Base-by-base conservation (phyloP, 352 stramenopile species). In the Blastocystis sp. region DNA sequence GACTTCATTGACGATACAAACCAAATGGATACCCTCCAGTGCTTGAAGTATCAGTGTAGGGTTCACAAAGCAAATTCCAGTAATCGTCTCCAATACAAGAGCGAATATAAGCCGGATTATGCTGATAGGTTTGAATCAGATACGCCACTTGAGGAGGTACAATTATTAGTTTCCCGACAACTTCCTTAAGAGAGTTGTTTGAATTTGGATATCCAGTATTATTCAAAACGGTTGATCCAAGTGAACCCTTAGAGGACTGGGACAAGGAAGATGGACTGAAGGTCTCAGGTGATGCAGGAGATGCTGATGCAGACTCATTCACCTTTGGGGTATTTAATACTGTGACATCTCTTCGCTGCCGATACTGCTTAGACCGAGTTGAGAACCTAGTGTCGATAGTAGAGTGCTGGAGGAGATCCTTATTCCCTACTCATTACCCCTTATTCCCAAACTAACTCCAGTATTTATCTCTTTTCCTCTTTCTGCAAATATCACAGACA, bases 401-500 rank as follows among this genome's bases (percentile, higher is more conserved):
- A n/a, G 66, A 58, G 5, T 78, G 66, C 42, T 78, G 66, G 5
- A 73, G 61, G 12, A 78, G 42, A 21, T 78, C 66, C 66, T 78
- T 78, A 32, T 58, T 78, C 14, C 42, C 66, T 78, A 78, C 9
- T 24, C 5, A 27, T 56, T n/a, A 56, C 7, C 19, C 29, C 11
- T 21, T 0, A 14, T 12, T 3, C 37, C 7, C 9, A 58, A 29
- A 78, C 14, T 9, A 43, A 78, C 66, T 7, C 66, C 66, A 78
- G 16, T 78, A 78, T 32, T 78, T 78, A 78, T 78, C 66, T 4
- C 66, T 29, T 32, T 78, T 78, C 21, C 39, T 78, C 39, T 78
- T 78, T 19, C 66, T 16, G 66, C 66, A 78, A 29, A 78, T 78
- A 11, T 78, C 66, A 57, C 66, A 78, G 37, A 78, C 66, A 59